Percentiles rank a stretch among this genome's conserved stretches.
Evolutionary conservation across 1,284 basidiomycete genomes (phyloP).

Genomic region (Thelephora terrestris): DNA sequence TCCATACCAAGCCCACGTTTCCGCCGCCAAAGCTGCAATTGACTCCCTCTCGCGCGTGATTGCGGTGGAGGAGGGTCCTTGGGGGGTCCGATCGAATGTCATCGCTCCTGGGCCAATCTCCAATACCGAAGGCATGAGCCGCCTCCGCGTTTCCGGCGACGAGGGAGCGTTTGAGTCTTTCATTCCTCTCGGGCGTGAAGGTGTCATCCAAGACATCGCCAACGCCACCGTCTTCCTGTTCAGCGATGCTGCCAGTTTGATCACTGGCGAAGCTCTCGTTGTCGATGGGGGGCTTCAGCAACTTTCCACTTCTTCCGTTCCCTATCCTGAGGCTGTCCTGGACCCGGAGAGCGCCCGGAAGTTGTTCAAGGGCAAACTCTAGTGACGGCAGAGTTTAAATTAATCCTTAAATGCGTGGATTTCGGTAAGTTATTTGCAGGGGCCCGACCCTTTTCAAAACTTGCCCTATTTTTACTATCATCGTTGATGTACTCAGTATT

Average conservation of each 20-base stretch:
- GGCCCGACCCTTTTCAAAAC: too few species aligned
- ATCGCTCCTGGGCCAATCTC: conserved; percentile 84
- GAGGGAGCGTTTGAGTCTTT: conserved; percentile 5
- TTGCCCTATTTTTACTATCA: too few species aligned
- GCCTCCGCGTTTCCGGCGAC: conserved; percentile 42
- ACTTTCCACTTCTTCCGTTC: conserved; percentile 36
- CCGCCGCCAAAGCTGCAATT: conserved; percentile 90
- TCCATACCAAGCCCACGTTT: conserved; percentile 90
- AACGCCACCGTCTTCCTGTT: conserved; percentile 82
- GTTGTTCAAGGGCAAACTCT: conserved; percentile 24
- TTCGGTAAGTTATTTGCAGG: too few species aligned
- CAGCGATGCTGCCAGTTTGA: conserved; percentile 75
- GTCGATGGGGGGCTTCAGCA: conserved; percentile 63
- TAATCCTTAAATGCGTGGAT: too few species aligned
- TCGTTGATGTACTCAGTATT: too few species aligned
- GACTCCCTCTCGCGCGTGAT: conserved; percentile 81
- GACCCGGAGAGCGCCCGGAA: conserved; percentile 37
- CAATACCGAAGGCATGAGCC: conserved; percentile 78
- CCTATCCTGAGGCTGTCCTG: conserved; percentile 59
- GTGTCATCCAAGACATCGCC: conserved; percentile 67
- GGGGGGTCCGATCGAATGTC: conserved; percentile 88
- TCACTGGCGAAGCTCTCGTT: conserved; percentile 65
- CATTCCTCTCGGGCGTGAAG: conserved; percentile 56
- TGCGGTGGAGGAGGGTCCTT: conserved; percentile 89
- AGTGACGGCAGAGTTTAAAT: too few species aligned